These are phyloP conservation scores for Camellia lanceoleosa DNA, from an alignment of 148 eudicot species.

Conservation along the genomic window DNA sequence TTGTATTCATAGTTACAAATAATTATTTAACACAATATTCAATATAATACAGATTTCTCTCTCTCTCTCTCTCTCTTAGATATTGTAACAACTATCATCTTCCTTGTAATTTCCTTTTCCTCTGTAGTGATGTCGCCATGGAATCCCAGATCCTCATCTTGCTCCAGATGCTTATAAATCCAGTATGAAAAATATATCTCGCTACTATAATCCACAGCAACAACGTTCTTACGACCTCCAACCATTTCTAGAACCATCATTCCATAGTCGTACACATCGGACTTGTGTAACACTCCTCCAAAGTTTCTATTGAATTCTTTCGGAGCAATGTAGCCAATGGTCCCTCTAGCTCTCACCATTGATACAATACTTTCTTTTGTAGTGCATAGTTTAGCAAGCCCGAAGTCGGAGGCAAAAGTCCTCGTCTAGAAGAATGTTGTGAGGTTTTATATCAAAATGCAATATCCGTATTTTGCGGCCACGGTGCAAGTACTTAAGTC, in stretches of 20 bases:
- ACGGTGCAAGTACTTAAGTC: constrained; percentile 12
- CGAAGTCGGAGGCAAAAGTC: constrained; percentile 15
- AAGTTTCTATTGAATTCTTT: constrained; percentile 7
- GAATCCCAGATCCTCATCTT: not conserved
- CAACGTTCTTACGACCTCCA: constrained; percentile 7
- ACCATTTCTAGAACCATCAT: constrained; percentile 17
- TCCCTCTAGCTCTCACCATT: constrained; percentile 12
- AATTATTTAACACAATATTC: no score
- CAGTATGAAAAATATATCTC: constrained; percentile 14
- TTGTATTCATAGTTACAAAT: no score
- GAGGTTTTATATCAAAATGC: constrained; percentile 19
- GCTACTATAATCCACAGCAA: not conserved
- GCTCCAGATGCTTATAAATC: constrained; percentile 10
- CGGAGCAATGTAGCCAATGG: constrained; percentile 15
- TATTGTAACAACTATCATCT: not conserved
- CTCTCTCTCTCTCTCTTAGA: no score
- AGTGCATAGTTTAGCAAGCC: constrained; percentile 7
- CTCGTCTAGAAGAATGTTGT: constrained; percentile 19
- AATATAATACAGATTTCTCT: no score
- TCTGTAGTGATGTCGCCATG: not conserved
- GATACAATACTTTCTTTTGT: constrained; percentile 13
- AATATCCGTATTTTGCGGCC: constrained; percentile 7
- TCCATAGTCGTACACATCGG: constrained; percentile 13
- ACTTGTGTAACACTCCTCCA: constrained; percentile 13
- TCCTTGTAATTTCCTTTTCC: constrained; percentile 3